phyloP scores from a whole-genome alignment of 1,284 basidiomycete genomes.

The Leccinum pachyderme region DNA sequence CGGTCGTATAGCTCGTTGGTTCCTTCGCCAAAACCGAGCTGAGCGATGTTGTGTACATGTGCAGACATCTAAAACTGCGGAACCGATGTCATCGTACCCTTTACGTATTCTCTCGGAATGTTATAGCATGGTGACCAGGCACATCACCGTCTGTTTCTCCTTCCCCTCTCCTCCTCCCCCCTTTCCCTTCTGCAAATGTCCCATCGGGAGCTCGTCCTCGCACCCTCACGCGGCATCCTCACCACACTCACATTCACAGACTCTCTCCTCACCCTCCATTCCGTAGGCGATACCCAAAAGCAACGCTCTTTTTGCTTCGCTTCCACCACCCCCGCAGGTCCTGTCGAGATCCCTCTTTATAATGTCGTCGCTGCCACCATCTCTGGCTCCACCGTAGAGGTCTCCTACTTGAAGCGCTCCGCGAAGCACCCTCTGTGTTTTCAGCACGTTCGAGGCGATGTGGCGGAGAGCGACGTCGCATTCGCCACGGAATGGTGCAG shows the following conservation, averaged over 20 bases:
- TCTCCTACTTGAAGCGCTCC: conserved; percentile 48
- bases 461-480: conserved; percentile 37
- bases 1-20: conserved; percentile 77
- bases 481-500: conserved; percentile 56
- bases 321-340: not conserved
- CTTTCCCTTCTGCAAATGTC: conserved; percentile 13
- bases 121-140: conserved; percentile 1
- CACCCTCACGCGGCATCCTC: conserved; percentile 5
- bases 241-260: conserved; percentile 23
- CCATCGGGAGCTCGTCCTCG: conserved; percentile 22
- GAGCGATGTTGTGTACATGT: conserved; percentile 54
- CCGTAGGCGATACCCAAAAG: not conserved
- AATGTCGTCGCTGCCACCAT: conserved; percentile 53
- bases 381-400: conserved; percentile 37
- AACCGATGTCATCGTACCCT: not conserved
- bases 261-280: conserved; percentile 12
- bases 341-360: conserved; percentile 39
- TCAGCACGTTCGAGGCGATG: conserved; percentile 42
- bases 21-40: conserved; percentile 63
- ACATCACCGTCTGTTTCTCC: not conserved
- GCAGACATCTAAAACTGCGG: conserved; percentile 20
- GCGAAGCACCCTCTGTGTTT: conserved; percentile 40
- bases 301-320: conserved; percentile 12
- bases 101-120: not conserved
- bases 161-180: not conserved